Percentiles rank a stretch among this genome's conserved stretches.
Conservation (phyloP, 1,284 basidiomycete species). For the Trichosporon sp. region DNA sequence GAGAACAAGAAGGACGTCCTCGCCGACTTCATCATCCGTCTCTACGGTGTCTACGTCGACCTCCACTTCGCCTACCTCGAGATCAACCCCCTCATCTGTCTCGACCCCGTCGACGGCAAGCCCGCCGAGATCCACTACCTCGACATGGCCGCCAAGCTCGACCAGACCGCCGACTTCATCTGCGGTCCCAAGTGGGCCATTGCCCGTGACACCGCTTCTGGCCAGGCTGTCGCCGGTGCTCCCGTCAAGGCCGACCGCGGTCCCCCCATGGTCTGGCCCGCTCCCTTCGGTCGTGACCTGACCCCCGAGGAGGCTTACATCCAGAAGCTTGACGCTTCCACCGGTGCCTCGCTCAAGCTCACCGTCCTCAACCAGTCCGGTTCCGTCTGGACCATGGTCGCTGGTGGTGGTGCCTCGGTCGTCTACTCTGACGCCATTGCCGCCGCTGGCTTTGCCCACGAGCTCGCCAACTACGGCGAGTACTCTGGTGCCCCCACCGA, state of each 20-base stretch:
- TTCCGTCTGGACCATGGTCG: constrained; percentile 99
- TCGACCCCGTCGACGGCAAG: constrained; percentile 75
- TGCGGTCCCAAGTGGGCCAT: constrained; percentile 99
- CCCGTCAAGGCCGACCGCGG: constrained; percentile 83
- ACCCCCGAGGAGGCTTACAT: constrained; percentile 99
- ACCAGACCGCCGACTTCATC: constrained; percentile 94
- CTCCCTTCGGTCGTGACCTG: constrained; percentile 95
- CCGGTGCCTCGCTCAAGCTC: constrained; percentile 96
- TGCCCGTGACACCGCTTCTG: constrained; percentile 80
- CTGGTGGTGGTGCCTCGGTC: constrained; percentile 66
- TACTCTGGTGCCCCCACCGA: constrained; percentile 98
- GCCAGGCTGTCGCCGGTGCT: constrained; percentile 53
- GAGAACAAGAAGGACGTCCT: constrained; percentile 79
- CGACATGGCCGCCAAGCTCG: constrained; percentile 99
- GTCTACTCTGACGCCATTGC: constrained; percentile 86
- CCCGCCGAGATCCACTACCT: constrained; percentile 89
- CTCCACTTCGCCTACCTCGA: constrained; percentile 94
- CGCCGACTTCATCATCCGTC: constrained; percentile 88
- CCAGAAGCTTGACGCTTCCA: constrained; percentile 94
- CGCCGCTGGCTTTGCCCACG: constrained; percentile 92
- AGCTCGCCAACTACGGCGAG: constrained; percentile 99
- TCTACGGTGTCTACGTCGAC: constrained; percentile 97
- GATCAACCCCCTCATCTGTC: constrained; percentile 97
- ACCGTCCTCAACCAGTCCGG: constrained; percentile 94
- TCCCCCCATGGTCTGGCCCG: constrained; percentile 96